Evolutionary conservation across 495 filamentous ascomycete genomes (phyloP), one percentile per base, ranked within the genome.

Genomic region (Annulohypoxylon stygium): DNA sequence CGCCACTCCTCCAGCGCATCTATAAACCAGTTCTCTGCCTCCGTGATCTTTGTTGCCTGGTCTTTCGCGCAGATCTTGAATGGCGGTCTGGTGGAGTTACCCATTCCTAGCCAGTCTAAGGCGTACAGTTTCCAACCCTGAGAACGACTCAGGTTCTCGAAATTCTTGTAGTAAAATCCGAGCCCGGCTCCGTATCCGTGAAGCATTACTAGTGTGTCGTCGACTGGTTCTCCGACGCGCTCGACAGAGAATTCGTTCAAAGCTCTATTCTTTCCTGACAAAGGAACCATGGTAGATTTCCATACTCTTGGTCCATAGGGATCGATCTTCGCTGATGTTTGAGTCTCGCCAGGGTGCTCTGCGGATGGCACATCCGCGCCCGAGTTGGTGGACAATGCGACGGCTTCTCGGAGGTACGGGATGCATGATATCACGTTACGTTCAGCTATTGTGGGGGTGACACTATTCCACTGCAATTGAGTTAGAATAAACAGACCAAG

Each of bases 141-240:
- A 2, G 88, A 79, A 10, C 94, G 89, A 63, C 88, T 93, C 43
- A 99, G 81, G 4, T 90, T 89, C 77, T 98, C 96, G 64, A 97
- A 98, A 76, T 98, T 98, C 80, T 94, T 93, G 83, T 98, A 99
- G 84, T 97, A 99, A 78, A 98, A 98, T 4, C 93, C 96, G 3
- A 99, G 83, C 0, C 96, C 96, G 0, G 96, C 96, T 43, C 97
- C 97, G 80, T 98, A 98, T 41, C 96, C 96, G 78, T 99, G 96
- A 11, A 99, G 84, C 91, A 99, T 97, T 20, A 99, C 95, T n/a
- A 99, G 84, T 65, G 95, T 94, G 70, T 90, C 81, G 58, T 95
- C 89, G 10, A 92, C 90, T 34, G 88, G 81, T 69, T 98, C 96
- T 25, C 88, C 92, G 2, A 92, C 81, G 58, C 96, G 87, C 78